Evolutionary conservation across 2,329 filamentous ascomycete genomes (phyloP).

Genomic region (Microdochium trichocladiopsis): DNA sequence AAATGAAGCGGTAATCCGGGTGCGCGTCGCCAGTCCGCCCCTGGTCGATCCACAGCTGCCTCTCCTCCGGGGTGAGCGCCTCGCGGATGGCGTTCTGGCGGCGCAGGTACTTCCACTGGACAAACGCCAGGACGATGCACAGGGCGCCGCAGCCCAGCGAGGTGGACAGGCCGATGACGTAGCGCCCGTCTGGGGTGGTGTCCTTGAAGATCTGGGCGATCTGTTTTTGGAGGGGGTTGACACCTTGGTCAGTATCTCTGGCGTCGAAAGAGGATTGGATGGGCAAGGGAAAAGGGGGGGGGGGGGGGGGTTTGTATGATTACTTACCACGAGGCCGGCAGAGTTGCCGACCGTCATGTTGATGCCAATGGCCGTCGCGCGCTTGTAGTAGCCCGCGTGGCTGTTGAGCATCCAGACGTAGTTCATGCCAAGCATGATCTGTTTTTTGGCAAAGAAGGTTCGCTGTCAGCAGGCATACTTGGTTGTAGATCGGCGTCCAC

Average conservation of each 20-base stretch:
- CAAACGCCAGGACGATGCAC: not conserved
- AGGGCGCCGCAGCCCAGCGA: conserved; percentile 1
- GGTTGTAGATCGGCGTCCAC: too few relatives aligned
- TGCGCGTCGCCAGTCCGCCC: not conserved
- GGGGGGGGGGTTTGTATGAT: not conserved
- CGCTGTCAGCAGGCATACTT: too few relatives aligned
- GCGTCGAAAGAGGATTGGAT: too few relatives aligned
- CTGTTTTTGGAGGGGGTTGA: not conserved
- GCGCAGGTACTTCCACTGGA: not conserved
- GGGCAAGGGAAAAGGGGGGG: not conserved
- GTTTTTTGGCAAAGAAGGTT: too few relatives aligned
- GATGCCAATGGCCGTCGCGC: conserved; percentile 3
- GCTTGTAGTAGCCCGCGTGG: conserved; percentile 3
- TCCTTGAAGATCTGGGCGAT: conserved; percentile 4
- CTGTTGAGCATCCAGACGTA: conserved; percentile 4
- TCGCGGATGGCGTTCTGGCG: not conserved
- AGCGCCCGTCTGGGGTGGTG: conserved; percentile 2
- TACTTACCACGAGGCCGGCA: conserved; percentile 2
- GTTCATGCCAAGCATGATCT: conserved; percentile 3
- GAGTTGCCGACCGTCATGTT: conserved; percentile 4
- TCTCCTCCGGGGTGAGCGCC: not conserved
- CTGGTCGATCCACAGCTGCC: not conserved
- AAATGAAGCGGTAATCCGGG: not conserved
- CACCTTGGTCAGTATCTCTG: too few relatives aligned
- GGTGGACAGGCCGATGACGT: conserved; percentile 1